Evolutionary conservation across 805 yeast genomes (phyloP), one percentile per base, ranked within the genome.

Genomic region (Metschnikowia hibisci): DNA sequence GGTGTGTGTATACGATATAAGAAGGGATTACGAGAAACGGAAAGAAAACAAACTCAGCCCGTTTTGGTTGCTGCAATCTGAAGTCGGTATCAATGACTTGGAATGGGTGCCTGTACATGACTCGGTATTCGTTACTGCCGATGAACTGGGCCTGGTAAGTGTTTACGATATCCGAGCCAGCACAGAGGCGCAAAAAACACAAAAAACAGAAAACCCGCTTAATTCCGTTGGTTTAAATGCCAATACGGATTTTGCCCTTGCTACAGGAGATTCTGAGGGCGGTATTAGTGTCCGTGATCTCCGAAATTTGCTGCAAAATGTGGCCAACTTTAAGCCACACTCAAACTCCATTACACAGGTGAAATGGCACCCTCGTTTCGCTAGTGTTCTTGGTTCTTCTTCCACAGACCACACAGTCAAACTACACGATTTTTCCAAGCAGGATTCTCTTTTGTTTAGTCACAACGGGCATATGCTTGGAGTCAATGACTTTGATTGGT

Each of bases 401-500:
- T 80, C 82, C n/a, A 76, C 77, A 2, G 88, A 82, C 53, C 77
- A 78, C 1, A 53, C 73, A 36, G 88, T 83, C 8, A 79, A 78
- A 53, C 30, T 87, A 2, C 81, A 82, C 78, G 84, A 85, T 53
- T 57, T 78, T 3, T 44, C 50, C 4, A 52, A 55, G 3, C 57
- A 56, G 59, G 14, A 61, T 53, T 39, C 47, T 8, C 55, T 75
- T 41, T 34, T 79, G 6, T 89, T 90, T 57, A 71, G 73, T 3
- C 98, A 90, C 62, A 83, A 81, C 3, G 97, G 97, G 0, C 98
- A 90, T 61, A 75, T 83, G 76, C 68, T 84, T n/a, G 89, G 91
- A 3, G 87, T 90, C 3, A 85, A 84, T 51, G 97, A 89, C 54
- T 64, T 88, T 23, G 74, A 80, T 27, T 90, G 97, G 97, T 84